Conservation (phyloP, 306 rosid genomes). For the Casuarina glauca region DNA sequence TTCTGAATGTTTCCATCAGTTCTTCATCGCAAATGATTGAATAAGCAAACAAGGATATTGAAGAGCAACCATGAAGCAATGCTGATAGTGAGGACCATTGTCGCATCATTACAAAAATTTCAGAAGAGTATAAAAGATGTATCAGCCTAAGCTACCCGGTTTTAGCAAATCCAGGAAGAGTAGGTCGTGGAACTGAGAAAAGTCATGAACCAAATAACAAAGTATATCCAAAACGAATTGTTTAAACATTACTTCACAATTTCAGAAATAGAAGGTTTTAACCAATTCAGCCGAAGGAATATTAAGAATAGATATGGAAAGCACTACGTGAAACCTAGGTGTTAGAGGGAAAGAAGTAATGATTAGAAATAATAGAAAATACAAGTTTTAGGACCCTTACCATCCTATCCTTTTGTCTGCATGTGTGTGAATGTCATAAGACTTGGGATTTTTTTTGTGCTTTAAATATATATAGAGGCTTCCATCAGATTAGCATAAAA, state of each 20-base stretch:
- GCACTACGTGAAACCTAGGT: background rate
- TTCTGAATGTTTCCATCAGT: no score
- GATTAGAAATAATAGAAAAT: background rate
- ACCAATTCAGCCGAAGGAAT: background rate
- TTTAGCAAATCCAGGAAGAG: background rate
- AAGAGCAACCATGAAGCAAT: background rate
- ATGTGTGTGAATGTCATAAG: background rate
- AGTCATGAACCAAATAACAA: background rate
- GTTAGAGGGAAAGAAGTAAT: no score
- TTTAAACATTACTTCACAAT: background rate
- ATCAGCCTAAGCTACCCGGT: background rate
- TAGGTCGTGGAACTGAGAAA: background rate
- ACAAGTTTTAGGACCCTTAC: background rate
- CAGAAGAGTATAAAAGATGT: background rate
- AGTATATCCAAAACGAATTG: no score
- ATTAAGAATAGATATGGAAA: background rate
- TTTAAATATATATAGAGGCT: background rate
- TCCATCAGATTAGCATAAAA: background rate
- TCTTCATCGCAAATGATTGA: background rate
- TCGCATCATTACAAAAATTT: background rate
- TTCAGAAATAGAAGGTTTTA: background rate
- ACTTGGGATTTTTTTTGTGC: background rate
- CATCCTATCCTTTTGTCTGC: background rate
- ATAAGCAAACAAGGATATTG: background rate
- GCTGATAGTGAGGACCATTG: background rate